Conservation (phyloP, 345 rosid species). For the Citrus mangshanensis region DNA sequence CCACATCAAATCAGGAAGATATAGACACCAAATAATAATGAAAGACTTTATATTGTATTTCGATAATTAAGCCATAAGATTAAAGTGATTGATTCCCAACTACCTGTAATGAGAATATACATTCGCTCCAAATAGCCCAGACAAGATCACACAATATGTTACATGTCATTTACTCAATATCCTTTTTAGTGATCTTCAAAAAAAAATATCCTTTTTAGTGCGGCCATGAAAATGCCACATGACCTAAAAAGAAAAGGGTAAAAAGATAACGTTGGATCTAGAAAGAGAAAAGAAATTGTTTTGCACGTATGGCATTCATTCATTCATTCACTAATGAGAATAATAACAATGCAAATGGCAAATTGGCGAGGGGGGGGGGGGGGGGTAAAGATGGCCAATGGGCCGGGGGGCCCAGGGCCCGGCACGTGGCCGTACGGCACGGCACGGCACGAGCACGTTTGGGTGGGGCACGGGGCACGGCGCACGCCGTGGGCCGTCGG, state of each 20-base stretch:
- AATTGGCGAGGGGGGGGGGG: background rate
- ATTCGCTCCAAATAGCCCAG: background rate
- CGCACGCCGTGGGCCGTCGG: too few species aligned
- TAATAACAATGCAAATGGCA: background rate
- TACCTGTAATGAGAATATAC: background rate
- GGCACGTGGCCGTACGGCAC: too few species aligned
- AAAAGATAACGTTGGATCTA: background rate
- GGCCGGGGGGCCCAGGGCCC: too few species aligned
- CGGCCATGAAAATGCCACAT: background rate
- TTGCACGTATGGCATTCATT: background rate
- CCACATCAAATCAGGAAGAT: conserved; percentile 19
- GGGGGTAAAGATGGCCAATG: too few species aligned
- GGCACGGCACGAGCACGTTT: too few species aligned
- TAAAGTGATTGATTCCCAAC: conserved; percentile 18
- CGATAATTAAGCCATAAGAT: conserved; percentile 14
- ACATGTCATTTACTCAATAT: conserved; percentile 7
- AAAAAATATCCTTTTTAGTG: background rate
- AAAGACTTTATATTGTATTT: background rate
- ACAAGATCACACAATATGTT: conserved; percentile 9
- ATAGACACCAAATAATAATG: conserved; percentile 5
- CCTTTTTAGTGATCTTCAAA: too few species aligned
- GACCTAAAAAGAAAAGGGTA: background rate
- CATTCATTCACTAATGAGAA: background rate
- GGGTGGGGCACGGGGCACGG: too few species aligned
- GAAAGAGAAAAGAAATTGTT: background rate